Conservation (phyloP, 2,329 filamentous ascomycete species). For the Cladosporium sp. region DNA sequence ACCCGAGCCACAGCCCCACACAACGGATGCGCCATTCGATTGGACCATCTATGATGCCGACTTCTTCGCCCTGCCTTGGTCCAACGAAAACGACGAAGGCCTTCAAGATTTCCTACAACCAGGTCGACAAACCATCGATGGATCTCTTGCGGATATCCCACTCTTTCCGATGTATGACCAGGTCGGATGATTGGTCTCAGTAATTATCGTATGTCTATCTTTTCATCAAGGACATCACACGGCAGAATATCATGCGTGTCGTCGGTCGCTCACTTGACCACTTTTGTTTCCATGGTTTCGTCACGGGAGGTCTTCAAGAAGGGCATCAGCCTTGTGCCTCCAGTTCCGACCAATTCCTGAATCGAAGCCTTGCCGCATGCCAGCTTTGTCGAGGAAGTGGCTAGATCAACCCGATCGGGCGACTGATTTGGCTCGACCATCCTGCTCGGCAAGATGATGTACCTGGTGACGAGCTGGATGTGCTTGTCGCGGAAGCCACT, state of each 20-base stretch:
- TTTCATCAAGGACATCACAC: neutral
- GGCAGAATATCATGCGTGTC: neutral
- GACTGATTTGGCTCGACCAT: constrained; percentile 28
- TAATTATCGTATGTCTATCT: neutral
- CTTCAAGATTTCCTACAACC: constrained; percentile 33
- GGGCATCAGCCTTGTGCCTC: constrained; percentile 55
- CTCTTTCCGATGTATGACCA: constrained; percentile 33
- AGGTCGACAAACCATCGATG: constrained; percentile 27
- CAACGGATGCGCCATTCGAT: constrained; percentile 18
- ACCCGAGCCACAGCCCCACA: neutral
- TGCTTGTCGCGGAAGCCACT: constrained; percentile 53
- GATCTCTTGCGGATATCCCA: constrained; percentile 28
- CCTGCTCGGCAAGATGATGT: constrained; percentile 50
- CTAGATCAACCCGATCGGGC: constrained; percentile 42
- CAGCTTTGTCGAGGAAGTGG: constrained; percentile 46
- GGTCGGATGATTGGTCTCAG: constrained; percentile 1
- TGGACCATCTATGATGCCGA: constrained; percentile 30
- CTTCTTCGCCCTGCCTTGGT: constrained; percentile 32
- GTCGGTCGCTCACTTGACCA: neutral
- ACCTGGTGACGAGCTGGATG: constrained; percentile 54
- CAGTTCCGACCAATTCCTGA: constrained; percentile 49
- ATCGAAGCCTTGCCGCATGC: constrained; percentile 35
- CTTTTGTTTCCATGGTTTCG: constrained; percentile 41
- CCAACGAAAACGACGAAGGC: constrained; percentile 29
- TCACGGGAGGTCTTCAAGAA: constrained; percentile 55